Percentiles rank a stretch among this genome's conserved stretches.
Evolutionary conservation across 345 rosid genomes (phyloP).

Genomic region (Dipteronia dyeriana): DNA sequence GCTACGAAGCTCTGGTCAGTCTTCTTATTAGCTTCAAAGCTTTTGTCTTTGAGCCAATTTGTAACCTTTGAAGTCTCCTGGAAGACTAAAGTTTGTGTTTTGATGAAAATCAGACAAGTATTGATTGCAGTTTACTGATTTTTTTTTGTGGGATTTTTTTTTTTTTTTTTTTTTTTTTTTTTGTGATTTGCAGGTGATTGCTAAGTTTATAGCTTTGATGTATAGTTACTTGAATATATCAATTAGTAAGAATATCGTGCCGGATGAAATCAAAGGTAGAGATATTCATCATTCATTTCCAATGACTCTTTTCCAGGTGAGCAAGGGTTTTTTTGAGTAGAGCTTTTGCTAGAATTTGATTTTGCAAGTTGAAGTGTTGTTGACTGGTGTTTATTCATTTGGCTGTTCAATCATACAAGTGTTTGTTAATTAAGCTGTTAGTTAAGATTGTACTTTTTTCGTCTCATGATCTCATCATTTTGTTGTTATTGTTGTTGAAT

Average conservation of each 20-base stretch:
- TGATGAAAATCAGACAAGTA: neutral
- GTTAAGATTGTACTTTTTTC: neutral
- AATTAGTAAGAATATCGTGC: slow-evolving; percentile 62
- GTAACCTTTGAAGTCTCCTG: slow-evolving; percentile 2
- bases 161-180: neutral
- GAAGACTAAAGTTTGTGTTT: neutral
- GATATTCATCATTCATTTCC: slow-evolving; percentile 92
- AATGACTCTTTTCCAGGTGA: slow-evolving; percentile 87
- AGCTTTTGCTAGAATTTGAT: neutral
- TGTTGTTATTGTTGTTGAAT: neutral
- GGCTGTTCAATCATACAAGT: neutral
- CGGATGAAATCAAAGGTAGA: slow-evolving; percentile 88
- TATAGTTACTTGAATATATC: slow-evolving; percentile 90
- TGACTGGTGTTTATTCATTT: neutral
- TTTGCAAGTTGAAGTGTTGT: neutral
- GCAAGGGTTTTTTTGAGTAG: neutral
- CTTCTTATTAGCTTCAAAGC: neutral
- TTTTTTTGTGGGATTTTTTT: neutral
- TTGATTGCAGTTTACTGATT: neutral
- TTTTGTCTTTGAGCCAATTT: slow-evolving; percentile 3
- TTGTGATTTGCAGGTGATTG: slow-evolving; percentile 67
- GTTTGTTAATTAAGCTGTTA: neutral
- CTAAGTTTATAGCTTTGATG: slow-evolving; percentile 87
- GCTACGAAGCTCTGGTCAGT: slow-evolving; percentile 78
- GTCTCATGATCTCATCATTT: neutral